Evolutionary conservation across 805 yeast genomes (phyloP), one percentile per base, ranked within the genome.

Genomic region (Novakomyces olei): DNA sequence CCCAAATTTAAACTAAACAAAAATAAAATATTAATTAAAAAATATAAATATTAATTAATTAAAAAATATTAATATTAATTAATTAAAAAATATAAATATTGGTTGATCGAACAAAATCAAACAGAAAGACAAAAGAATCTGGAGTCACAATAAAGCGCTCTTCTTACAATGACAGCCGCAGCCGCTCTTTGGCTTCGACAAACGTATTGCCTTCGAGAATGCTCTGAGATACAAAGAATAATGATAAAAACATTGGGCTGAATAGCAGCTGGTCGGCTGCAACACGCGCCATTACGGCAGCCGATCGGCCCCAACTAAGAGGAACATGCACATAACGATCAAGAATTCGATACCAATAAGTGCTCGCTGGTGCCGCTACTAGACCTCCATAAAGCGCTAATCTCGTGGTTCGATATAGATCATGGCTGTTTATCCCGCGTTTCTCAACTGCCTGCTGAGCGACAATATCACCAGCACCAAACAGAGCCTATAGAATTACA

Each of bases 291-390:
- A n/a, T n/a, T n/a, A n/a, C n/a, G n/a, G n/a, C n/a, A n/a, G n/a
- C n/a, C n/a, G n/a, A n/a, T n/a, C n/a, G n/a, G n/a, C n/a, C n/a
- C n/a, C n/a, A n/a, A n/a, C n/a, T n/a, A n/a, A n/a, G n/a, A n/a
- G n/a, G n/a, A n/a, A n/a, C n/a, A n/a, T n/a, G n/a, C n/a, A n/a
- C n/a, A n/a, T n/a, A n/a, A n/a, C n/a, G 50, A 22, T 58, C 50
- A 12, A 80, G 46, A 5, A 65, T 41, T 34, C 59, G 61, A 50
- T 72, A 78, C 78, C 92, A 77, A 36, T 54, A 64, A 34, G 65
- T 67, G 7, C 75, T 91, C 28, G 80, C 55, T 19, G 85, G 80
- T 0, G 85, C 72, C 47, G 79, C 80, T 5, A 80, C 53, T 2
- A 69, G 35, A 0, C 78, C 68, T 0, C 93, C 94, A 45, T 76